A percentile compares a stretch with the other conserved stretches of the same genome.
Evolutionary conservation across 345 rosid genomes (phyloP).

Genomic region (Populus euphratica): DNA sequence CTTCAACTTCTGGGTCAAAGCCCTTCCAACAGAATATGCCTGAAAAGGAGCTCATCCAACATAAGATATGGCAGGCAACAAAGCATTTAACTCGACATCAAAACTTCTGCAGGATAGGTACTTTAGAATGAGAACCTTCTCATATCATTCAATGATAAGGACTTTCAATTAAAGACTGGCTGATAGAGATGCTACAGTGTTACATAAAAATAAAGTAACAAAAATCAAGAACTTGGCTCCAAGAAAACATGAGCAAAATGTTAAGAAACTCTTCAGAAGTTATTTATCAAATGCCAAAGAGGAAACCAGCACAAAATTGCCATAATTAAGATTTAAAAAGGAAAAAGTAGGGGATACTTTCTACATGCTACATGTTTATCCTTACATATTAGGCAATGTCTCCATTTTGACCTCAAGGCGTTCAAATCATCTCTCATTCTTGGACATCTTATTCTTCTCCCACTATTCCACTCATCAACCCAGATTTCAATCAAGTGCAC

Average conservation of each 20-base stretch:
- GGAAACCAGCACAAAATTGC: neutral
- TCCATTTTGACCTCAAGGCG: neutral
- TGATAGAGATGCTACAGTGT: neutral
- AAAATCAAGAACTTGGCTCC: neutral
- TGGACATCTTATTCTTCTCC: neutral
- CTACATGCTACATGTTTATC: neutral
- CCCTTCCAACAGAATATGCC: slow-evolving; percentile 95
- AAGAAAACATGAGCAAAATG: neutral
- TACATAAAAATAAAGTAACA: neutral
- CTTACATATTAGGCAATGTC: neutral
- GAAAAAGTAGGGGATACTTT: neutral
- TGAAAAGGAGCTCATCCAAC: slow-evolving; percentile 30
- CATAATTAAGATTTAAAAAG: neutral
- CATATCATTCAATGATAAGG: neutral
- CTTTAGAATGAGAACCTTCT: neutral
- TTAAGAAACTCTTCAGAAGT: neutral
- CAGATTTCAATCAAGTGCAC: neutral
- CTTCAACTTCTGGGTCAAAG: slow-evolving; percentile 89
- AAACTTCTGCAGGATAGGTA: neutral
- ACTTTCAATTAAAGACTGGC: neutral
- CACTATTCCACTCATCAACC: neutral
- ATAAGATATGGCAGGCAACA: neutral
- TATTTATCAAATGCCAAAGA: neutral
- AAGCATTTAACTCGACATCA: neutral
- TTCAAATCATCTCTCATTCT: neutral